Evolutionary conservation across 352 stramenopile genomes (phyloP).

Genomic region (Phytophthora syringae): DNA sequence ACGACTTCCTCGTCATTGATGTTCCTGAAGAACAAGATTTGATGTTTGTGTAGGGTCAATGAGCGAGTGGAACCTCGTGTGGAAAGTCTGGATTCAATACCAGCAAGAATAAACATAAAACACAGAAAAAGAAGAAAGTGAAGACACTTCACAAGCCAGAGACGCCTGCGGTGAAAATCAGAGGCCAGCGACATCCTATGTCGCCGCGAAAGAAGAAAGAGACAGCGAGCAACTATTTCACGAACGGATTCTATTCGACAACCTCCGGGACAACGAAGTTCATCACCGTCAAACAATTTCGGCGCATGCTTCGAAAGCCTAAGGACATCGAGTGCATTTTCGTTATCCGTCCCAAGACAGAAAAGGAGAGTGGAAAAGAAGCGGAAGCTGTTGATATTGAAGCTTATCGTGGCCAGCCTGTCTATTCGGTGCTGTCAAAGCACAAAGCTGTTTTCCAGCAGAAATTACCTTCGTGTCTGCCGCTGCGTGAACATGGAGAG

Average conservation of each 20-base stretch:
- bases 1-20: slow-evolving; percentile 18
- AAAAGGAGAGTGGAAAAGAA: slow-evolving; percentile 9
- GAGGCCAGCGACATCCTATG: neutral
- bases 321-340: slow-evolving; percentile 8
- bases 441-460: no score
- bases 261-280: neutral
- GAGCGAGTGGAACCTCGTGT: slow-evolving; percentile 1
- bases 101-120: neutral
- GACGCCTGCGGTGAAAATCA: neutral
- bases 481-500: no score
- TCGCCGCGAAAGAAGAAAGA: neutral
- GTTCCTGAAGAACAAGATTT: slow-evolving; percentile 15
- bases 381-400: slow-evolving; percentile 1
- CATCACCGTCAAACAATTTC: slow-evolving; percentile 13
- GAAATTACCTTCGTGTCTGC: no score
- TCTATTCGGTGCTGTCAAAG: no score
- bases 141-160: neutral
- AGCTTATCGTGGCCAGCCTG: neutral
- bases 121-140: neutral
- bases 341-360: slow-evolving; percentile 4
- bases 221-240: neutral
- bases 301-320: slow-evolving; percentile 3
- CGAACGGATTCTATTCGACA: neutral
- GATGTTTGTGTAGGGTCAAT: slow-evolving; percentile 10
- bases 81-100: neutral